Evolutionary conservation across 345 rosid genomes (phyloP), one percentile per base, ranked within the genome.

Genomic region (Citrus sinensis): DNA sequence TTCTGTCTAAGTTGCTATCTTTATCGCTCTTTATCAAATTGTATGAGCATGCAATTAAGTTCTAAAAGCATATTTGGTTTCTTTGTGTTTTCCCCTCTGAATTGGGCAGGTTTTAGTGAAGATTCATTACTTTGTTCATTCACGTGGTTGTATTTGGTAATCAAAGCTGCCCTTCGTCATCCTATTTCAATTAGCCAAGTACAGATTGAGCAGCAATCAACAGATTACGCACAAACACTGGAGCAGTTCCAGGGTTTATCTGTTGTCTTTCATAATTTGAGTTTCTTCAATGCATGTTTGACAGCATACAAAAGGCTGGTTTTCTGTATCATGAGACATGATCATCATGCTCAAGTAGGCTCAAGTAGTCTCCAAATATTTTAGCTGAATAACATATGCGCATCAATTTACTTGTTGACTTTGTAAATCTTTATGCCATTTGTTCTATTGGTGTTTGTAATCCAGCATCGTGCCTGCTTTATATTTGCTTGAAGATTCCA

Each of bases 261-360:
- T 37, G 13, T 30, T 59, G 42, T 73, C 22, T 68, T 49, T 16
- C n/a, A 17, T 61, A 30, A n/a, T 71, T 40, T 73, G 76, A 78
- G 67, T 42, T 70, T 81, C 25, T 17, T 54, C 25, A 37, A 19
- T 10, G 63, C 54, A 42, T 27, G 76, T 63, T 42, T 37, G 49
- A 73, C 56, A 27, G 71, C 40, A 68, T 59, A 58, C 34, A 54
- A 71, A 54, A 46, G 35, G 25, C 77, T 78, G 67, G 37, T n/a
- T 78, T 78, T 77, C 76, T 66, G 56, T 22, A 46, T 54, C 27
- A 39, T 8, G 13, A 68, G 75, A 83, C 80, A 37, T 79, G 9
- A 27, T 74, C 75, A 27, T 74, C 75, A 67, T 67, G 62, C 68
- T 42, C 16, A 17, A 67, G 69, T 34, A 29, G 34, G 62, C 68